Evolutionary conservation across 768 basidiomycete genomes (phyloP).

Genomic region (Termitomyces sp.): DNA sequence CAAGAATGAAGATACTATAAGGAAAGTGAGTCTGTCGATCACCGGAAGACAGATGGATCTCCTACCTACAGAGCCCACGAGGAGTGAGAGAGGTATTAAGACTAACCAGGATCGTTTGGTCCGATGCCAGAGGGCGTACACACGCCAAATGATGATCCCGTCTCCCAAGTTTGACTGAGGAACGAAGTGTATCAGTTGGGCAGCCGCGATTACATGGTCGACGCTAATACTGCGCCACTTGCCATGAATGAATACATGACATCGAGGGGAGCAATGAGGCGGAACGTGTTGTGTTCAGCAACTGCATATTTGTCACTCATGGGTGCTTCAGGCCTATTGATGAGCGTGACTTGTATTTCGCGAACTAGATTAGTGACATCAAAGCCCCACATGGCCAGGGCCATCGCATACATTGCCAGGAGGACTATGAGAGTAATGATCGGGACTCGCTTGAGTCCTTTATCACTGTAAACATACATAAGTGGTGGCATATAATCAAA

Average conservation of each 20-base stretch:
- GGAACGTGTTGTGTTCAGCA: neutral
- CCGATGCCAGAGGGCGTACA: slow-evolving; percentile 5
- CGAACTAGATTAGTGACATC: slow-evolving; percentile 6
- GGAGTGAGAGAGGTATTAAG: neutral
- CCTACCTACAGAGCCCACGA: slow-evolving; percentile 6
- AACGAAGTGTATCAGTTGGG: neutral
- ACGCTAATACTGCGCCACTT: neutral
- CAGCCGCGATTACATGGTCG: too few species aligned
- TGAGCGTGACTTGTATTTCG: slow-evolving; percentile 4
- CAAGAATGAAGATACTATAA: neutral
- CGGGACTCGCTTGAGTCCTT: slow-evolving; percentile 5
- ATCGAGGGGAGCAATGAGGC: slow-evolving; percentile 1
- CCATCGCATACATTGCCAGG: slow-evolving; percentile 8
- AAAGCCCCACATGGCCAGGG: slow-evolving; percentile 8
- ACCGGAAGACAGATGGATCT: neutral
- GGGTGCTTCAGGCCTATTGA: slow-evolving; percentile 1
- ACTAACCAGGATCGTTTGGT: neutral
- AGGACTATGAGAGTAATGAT: slow-evolving; percentile 5
- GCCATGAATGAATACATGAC: slow-evolving; percentile 4
- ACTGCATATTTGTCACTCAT: slow-evolving; percentile 5
- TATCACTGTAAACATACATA: neutral
- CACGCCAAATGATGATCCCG: slow-evolving; percentile 9
- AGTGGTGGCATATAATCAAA: neutral
- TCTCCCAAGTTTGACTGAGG: slow-evolving; percentile 6
- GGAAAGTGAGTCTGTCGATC: neutral